Percentiles rank a stretch among this genome's conserved stretches.
These are phyloP conservation scores for Colletotrichum sp. DNA, from an alignment of 2,329 filamentous ascomycete genomes.

Conservation along the genomic window DNA sequence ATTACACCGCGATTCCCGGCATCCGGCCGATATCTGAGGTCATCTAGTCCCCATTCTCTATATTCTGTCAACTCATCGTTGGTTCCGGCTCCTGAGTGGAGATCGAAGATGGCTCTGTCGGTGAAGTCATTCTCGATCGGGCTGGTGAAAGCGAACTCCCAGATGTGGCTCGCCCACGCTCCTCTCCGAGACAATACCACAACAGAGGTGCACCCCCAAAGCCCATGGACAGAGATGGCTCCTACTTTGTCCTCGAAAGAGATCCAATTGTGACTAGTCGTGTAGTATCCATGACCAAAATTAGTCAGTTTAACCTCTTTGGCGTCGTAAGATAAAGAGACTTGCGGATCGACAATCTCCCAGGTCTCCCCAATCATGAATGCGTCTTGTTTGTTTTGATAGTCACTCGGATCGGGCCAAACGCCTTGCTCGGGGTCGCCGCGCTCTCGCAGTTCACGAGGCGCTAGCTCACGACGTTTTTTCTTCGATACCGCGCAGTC, in stretches of 20 bases:
- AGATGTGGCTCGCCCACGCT: background rate
- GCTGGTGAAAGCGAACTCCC: background rate
- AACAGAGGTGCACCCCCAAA: background rate
- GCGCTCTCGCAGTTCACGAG: background rate
- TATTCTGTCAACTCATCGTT: rapidly evolving
- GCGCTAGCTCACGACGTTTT: background rate
- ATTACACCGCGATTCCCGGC: background rate
- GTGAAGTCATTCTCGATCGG: rapidly evolving
- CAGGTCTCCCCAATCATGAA: background rate
- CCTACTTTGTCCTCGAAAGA: background rate
- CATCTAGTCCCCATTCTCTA: background rate
- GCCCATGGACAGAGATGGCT: background rate
- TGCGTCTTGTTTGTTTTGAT: background rate
- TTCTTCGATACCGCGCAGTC: background rate
- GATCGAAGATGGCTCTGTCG: background rate
- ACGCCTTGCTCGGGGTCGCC: background rate
- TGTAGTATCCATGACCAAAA: rapidly evolving
- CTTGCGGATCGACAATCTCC: background rate
- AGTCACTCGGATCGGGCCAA: background rate
- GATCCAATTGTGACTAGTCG: background rate
- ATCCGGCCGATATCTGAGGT: background rate
- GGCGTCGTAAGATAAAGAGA: background rate
- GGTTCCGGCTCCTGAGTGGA: background rate
- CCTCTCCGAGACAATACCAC: background rate
- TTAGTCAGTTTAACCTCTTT: background rate